Conservation (phyloP, 768 basidiomycete species). For the Macrolepiota albuminosa region DNA sequence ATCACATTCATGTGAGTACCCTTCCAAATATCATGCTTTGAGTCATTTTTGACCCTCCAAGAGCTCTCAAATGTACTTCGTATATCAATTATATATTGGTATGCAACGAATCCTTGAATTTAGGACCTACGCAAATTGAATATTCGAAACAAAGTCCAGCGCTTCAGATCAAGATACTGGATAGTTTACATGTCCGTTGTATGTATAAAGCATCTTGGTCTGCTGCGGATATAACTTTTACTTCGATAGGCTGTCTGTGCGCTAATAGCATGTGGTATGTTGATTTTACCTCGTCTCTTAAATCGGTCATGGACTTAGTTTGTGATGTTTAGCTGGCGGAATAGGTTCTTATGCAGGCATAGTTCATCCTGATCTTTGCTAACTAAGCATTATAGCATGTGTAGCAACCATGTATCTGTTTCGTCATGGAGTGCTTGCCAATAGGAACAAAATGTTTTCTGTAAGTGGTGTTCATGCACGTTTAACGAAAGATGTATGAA, state of each 20-base stretch:
- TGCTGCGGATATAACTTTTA: not conserved
- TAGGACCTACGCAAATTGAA: not conserved
- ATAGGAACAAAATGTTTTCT: conserved; percentile 23
- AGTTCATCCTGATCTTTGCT: not conserved
- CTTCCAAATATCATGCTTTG: not conserved
- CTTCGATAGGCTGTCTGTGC: conserved; percentile 18
- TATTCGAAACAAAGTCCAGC: conserved; percentile 17
- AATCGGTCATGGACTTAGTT: conserved; percentile 3
- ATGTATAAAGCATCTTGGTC: conserved; percentile 2
- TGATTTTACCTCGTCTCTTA: not conserved
- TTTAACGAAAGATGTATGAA: not conserved
- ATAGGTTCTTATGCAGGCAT: conserved; percentile 17
- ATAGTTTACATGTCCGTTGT: conserved; percentile 24
- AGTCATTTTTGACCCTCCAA: not conserved
- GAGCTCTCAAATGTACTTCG: conserved; percentile 29
- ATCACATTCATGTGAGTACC: conserved; percentile 37
- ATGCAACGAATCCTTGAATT: not conserved
- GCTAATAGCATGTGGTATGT: conserved; percentile 25
- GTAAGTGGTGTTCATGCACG: conserved; percentile 16
- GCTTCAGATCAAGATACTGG: conserved; percentile 20
- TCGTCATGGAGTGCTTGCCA: conserved; percentile 25
- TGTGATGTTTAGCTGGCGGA: conserved; percentile 19
- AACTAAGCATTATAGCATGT: conserved; percentile 19
- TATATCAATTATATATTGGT: conserved; percentile 35
- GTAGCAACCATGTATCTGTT: conserved; percentile 33